Conservation (phyloP, 2,329 filamentous ascomycete species). For the Fusarium sp. region DNA sequence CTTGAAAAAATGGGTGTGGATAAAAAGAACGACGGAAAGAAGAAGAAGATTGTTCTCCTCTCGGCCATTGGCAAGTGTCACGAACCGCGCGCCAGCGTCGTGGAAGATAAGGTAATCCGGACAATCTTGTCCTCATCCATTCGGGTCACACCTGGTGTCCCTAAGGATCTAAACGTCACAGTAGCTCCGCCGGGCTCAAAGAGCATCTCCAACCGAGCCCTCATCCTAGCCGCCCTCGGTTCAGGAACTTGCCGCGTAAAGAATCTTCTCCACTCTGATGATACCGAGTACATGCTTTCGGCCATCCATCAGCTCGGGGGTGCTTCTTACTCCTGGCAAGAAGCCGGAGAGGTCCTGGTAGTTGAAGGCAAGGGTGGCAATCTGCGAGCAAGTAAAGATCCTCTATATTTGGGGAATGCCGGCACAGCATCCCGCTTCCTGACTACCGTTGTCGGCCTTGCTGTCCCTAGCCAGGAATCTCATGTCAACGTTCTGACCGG, state of each 20-base stretch:
- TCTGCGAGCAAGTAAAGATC: slow-evolving; percentile 76
- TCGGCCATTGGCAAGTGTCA: slow-evolving; percentile 89
- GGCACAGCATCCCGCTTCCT: slow-evolving; percentile 96
- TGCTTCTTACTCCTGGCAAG: slow-evolving; percentile 91
- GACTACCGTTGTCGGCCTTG: slow-evolving; percentile 89
- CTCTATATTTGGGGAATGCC: slow-evolving; percentile 94
- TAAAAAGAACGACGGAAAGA: slow-evolving; percentile 96
- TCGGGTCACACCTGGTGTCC: slow-evolving; percentile 76
- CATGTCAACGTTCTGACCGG: slow-evolving; percentile 83
- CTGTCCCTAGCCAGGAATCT: slow-evolving; percentile 69
- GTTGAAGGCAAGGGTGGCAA: slow-evolving; percentile 91
- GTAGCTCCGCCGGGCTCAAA: slow-evolving; percentile 95
- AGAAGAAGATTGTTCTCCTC: slow-evolving; percentile 95
- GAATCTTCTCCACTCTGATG: slow-evolving; percentile 94
- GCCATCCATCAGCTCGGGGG: slow-evolving; percentile 87
- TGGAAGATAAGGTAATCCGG: slow-evolving; percentile 85
- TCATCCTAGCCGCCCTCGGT: slow-evolving; percentile 92
- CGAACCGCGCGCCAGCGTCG: slow-evolving; percentile 87
- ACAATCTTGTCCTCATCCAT: slow-evolving; percentile 84
- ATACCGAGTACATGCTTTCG: slow-evolving; percentile 96
- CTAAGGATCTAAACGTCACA: slow-evolving; percentile 70
- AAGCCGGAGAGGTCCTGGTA: slow-evolving; percentile 89
- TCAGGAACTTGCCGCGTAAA: slow-evolving; percentile 86
- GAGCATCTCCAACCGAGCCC: slow-evolving; percentile 94
- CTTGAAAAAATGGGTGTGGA: slow-evolving; percentile 96